Base-by-base conservation (phyloP, 148 eudicot genomes). In the Rhododendron kiyosumense region DNA sequence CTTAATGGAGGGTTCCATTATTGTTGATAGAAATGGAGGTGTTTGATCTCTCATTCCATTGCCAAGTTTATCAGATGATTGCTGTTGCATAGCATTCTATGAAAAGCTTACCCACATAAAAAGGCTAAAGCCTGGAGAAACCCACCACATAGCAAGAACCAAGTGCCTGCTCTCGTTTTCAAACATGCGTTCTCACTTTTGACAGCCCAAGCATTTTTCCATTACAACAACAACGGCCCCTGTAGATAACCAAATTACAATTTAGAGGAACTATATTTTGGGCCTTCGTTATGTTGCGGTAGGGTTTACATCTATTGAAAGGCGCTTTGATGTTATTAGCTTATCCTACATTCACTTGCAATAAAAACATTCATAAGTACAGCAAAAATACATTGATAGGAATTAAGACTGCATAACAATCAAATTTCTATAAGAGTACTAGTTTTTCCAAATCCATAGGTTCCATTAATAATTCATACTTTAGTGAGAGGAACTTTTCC, bases 131-230 rank as follows among this genome's bases (percentile, higher is more conserved):
- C 93, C 81, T 90, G 96, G 83, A 91, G 89, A 86, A 94, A 81
- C 84, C 91, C 96, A 85, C 97, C 95, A 88, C 99, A 96, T 94
- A 95, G 81, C 87, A 89, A 88, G 80, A 36, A 77, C n/a, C 20
- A 6, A 43, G 28, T 77, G 80, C 20, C 80, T 17, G 80, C 80
- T 77, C 48, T 20, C 26, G 41, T 77, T 38, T n/a, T 41, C n/a
- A 7, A 41, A 77, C n/a, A n/a, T 12, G 9, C 80, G 41, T 77
- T 18, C 49, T 77, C 46, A 36, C 67, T 36, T 77, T 38, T 77
- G 26, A 9, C 49, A 77, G 49, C 49, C 49, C 38, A 11, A 77
- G 11, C 26, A 77, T 77, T 77, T 77, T 77, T 15, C 46, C 51
- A 41, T 12, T 15, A 18, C 28, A 41, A 11, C 79, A 76, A 22